Conservation (phyloP, 306 rosid species). For the Sophora flavescens region DNA sequence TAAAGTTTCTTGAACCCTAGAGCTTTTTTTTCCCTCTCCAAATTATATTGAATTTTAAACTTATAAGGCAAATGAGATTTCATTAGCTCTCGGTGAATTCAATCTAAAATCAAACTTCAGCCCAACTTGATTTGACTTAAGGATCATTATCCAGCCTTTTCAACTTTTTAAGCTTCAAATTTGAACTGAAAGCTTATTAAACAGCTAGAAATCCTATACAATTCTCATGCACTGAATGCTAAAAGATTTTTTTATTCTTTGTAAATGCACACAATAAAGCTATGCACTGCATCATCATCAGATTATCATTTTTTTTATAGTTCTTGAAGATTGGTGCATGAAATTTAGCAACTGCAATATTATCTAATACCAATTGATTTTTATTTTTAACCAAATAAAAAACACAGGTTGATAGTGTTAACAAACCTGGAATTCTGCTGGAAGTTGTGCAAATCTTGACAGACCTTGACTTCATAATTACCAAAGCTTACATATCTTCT, state of each 20-base stretch:
- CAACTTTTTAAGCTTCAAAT: slow-evolving; percentile 15
- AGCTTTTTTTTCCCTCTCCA: background rate
- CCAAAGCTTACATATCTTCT: slow-evolving; percentile 85
- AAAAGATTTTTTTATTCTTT: slow-evolving; percentile 10
- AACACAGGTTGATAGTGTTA: slow-evolving; percentile 71
- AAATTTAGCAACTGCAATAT: slow-evolving; percentile 5
- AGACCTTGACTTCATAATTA: slow-evolving; percentile 80
- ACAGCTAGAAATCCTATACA: slow-evolving; percentile 9
- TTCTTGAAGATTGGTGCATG: slow-evolving; percentile 29
- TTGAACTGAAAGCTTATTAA: slow-evolving; percentile 15
- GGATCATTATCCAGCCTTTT: slow-evolving; percentile 1
- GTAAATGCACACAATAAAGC: background rate
- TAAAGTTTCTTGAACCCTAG: slow-evolving; percentile 6
- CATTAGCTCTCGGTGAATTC: background rate
- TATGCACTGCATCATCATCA: slow-evolving; percentile 2
- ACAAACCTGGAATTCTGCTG: slow-evolving; percentile 88
- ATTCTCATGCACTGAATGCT: slow-evolving; percentile 19
- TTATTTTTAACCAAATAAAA: background rate
- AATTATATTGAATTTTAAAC: slow-evolving; percentile 7
- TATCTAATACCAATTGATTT: slow-evolving; percentile 11
- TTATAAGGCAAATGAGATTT: slow-evolving; percentile 12
- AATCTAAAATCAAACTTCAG: background rate
- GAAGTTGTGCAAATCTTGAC: slow-evolving; percentile 83
- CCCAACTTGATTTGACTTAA: slow-evolving; percentile 16
- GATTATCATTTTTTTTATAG: slow-evolving; percentile 1